phyloP scores from a whole-genome alignment of 1,284 basidiomycete species.

The Ceratobasidium sp. region DNA sequence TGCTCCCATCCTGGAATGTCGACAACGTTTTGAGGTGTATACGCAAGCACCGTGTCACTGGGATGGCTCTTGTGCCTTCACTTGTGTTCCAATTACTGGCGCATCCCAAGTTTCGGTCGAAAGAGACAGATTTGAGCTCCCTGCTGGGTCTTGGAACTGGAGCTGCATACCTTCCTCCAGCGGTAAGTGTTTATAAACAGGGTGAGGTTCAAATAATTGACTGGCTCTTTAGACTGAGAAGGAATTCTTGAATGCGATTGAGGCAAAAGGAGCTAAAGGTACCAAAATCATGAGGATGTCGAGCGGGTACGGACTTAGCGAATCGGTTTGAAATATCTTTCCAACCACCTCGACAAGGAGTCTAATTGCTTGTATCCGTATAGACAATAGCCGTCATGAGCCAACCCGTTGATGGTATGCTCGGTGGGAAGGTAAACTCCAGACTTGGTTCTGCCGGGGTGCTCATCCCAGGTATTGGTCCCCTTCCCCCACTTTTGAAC shows the following conservation, averaged over 20 bases:
- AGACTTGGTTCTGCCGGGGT: slow-evolving; percentile 68
- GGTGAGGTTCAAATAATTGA: background rate
- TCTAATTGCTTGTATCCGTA: background rate
- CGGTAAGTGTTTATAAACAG: slow-evolving; percentile 57
- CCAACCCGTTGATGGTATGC: slow-evolving; percentile 64
- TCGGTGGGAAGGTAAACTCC: slow-evolving; percentile 63
- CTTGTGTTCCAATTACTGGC: slow-evolving; percentile 75
- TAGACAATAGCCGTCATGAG: slow-evolving; percentile 71
- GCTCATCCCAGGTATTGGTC: slow-evolving; percentile 69
- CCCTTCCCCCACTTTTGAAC: background rate
- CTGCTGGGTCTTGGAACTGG: slow-evolving; percentile 66
- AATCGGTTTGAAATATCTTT: slow-evolving; percentile 66
- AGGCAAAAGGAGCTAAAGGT: slow-evolving; percentile 37
- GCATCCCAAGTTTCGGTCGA: slow-evolving; percentile 63
- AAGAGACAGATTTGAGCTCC: slow-evolving; percentile 68
- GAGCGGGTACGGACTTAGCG: slow-evolving; percentile 81
- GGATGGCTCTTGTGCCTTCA: slow-evolving; percentile 72
- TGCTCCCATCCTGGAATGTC: slow-evolving; percentile 74
- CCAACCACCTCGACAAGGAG: background rate
- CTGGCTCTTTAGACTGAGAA: slow-evolving; percentile 6
- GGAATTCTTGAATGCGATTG: slow-evolving; percentile 25
- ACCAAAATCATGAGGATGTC: slow-evolving; percentile 33
- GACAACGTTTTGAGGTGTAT: slow-evolving; percentile 63
- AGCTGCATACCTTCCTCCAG: slow-evolving; percentile 76
- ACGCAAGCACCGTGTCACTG: slow-evolving; percentile 68